Conservation (phyloP, 2,329 filamentous ascomycete species). For the Incumbomyces lentus region DNA sequence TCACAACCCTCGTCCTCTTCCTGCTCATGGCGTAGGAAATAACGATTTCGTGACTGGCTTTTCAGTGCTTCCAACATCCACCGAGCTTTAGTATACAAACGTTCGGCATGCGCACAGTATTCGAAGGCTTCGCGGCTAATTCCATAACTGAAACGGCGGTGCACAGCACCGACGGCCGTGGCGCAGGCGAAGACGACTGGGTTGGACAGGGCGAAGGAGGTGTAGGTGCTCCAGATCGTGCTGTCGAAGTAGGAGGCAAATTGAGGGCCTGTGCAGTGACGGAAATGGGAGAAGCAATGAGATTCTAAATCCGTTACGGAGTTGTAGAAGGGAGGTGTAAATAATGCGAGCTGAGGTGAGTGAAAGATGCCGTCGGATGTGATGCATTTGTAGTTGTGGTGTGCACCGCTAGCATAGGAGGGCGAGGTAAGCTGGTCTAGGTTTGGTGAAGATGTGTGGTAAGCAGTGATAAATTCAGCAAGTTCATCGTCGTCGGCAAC, state of each 20-base stretch:
- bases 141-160: slow-evolving; percentile 19
- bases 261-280: slow-evolving; percentile 22
- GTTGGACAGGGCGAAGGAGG: slow-evolving; percentile 14
- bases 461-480: neutral
- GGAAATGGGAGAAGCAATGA: slow-evolving; percentile 26
- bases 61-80: slow-evolving; percentile 6
- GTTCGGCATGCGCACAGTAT: slow-evolving; percentile 18
- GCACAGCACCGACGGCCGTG: slow-evolving; percentile 18
- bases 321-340: slow-evolving; percentile 21
- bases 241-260: slow-evolving; percentile 21
- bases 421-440: neutral
- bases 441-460: neutral
- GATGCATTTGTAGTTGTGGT: slow-evolving; percentile 15
- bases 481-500: neutral
- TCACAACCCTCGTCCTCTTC: neutral
- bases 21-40: neutral
- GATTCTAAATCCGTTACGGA: slow-evolving; percentile 17
- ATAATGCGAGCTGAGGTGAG: slow-evolving; percentile 20
- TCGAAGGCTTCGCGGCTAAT: slow-evolving; percentile 18
- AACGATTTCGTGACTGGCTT: neutral
- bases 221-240: slow-evolving; percentile 17
- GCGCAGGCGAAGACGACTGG: slow-evolving; percentile 17
- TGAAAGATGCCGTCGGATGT: slow-evolving; percentile 5
- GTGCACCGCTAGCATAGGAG: too few relatives aligned
- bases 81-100: slow-evolving; percentile 15